Percentiles rank a stretch among this genome's conserved stretches.
phyloP scores from a whole-genome alignment of 305 asterid genomes.

The Petunia hybrid region DNA sequence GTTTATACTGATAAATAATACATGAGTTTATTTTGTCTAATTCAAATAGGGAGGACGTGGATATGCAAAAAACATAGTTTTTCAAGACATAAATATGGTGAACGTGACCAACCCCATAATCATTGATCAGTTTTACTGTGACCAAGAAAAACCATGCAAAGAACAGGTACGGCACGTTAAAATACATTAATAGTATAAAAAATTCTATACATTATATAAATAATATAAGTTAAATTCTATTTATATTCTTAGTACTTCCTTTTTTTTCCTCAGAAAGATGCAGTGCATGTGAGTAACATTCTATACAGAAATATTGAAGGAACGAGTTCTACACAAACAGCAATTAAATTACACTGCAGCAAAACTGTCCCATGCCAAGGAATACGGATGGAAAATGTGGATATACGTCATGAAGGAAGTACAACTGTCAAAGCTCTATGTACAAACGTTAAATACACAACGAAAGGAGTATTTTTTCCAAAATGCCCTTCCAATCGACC shows the following conservation, averaged over 20 bases:
- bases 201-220: neutral
- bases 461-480: slow-evolving; percentile 14
- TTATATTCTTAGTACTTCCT: neutral
- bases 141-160: slow-evolving; percentile 57
- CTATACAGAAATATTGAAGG: slow-evolving; percentile 79
- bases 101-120: slow-evolving; percentile 85
- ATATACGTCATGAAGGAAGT: slow-evolving; percentile 42
- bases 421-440: slow-evolving; percentile 38
- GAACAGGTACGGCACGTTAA: slow-evolving; percentile 50
- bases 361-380: slow-evolving; percentile 69
- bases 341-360: slow-evolving; percentile 81
- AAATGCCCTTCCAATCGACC: slow-evolving; percentile 1
- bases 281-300: slow-evolving; percentile 71
- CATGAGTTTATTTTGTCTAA: neutral
- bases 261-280: slow-evolving; percentile 63
- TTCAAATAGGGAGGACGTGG: slow-evolving; percentile 88
- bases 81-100: slow-evolving; percentile 68
- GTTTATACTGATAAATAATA: no score
- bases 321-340: slow-evolving; percentile 71
- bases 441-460: slow-evolving; percentile 28
- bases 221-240: neutral
- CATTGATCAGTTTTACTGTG: slow-evolving; percentile 85
- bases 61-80: slow-evolving; percentile 67
- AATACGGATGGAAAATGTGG: slow-evolving; percentile 61
- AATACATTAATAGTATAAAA: no score